Percentiles rank a stretch among this genome's conserved stretches.
phyloP scores from a whole-genome alignment of 352 stramenopile species.

The Phytophthora nicotianae region DNA sequence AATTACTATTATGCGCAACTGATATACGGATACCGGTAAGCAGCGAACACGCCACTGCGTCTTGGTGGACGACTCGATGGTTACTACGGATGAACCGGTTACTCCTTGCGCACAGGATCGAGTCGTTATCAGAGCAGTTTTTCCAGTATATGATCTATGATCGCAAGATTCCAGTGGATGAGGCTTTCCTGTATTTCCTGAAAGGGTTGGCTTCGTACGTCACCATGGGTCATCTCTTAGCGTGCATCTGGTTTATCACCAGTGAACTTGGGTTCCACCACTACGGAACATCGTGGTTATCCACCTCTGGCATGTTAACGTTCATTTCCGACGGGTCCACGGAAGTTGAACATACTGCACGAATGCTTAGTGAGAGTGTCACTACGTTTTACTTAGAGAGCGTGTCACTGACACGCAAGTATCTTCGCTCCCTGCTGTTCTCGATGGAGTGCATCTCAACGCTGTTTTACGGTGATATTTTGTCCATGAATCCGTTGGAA shows the following conservation, averaged over 20 bases:
- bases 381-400: constrained; percentile 17
- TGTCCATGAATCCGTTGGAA: constrained; percentile 72
- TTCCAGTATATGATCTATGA: constrained; percentile 73
- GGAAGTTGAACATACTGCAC: constrained; percentile 11
- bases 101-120: constrained; percentile 44
- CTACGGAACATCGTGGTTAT: constrained; percentile 67
- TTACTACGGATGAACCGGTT: constrained; percentile 55
- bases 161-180: constrained; percentile 45
- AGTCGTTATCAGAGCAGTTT: constrained; percentile 47
- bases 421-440: constrained; percentile 69
- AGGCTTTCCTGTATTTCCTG: constrained; percentile 54
- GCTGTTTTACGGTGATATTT: constrained; percentile 72
- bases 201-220: constrained; percentile 55
- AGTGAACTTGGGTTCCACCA: constrained; percentile 47
- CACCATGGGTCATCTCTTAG: constrained; percentile 68
- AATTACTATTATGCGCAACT: constrained; percentile 41
- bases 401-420: constrained; percentile 59
- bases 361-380: constrained; percentile 28
- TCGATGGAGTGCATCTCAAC: constrained; percentile 73
- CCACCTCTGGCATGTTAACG: constrained; percentile 60
- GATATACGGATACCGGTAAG: constrained; percentile 15
- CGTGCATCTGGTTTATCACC: constrained; percentile 61
- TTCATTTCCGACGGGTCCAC: constrained; percentile 16
- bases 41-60: constrained; percentile 7
- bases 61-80: constrained; percentile 47